A percentile compares a stretch with the other conserved stretches of the same genome.
Evolutionary conservation across 169 alveolate genomes (phyloP).

Genomic region (Blepharisma undulans): DNA sequence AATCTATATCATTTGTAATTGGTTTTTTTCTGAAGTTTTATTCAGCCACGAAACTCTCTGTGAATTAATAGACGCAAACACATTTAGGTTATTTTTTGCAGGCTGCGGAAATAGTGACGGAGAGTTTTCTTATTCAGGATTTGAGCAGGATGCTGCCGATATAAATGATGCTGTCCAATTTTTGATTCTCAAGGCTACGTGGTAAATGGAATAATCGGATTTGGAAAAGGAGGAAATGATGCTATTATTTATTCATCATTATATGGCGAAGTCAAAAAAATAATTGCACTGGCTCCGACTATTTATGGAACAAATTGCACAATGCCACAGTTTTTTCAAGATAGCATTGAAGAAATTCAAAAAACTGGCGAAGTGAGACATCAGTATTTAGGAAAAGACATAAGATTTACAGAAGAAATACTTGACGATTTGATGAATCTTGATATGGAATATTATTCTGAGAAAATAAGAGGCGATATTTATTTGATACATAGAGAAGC

Average conservation of each 20-base stretch:
- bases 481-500: not conserved
- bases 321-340: not conserved
- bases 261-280: not conserved
- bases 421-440: not conserved
- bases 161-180: not conserved
- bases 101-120: slow-evolving; percentile 30
- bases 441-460: not conserved
- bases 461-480: not conserved
- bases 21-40: too few species aligned
- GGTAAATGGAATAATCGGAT: not conserved
- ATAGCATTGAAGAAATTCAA: not conserved
- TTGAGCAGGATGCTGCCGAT: not conserved
- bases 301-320: not conserved
- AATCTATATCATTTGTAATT: too few species aligned
- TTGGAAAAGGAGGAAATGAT: not conserved
- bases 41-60: too few species aligned
- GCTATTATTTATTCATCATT: not conserved
- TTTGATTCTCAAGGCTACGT: not conserved
- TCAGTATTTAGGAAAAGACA: not conserved
- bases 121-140: not conserved
- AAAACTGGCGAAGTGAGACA: not conserved
- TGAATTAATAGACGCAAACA: not conserved
- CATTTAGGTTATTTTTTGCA: not conserved
- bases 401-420: not conserved
- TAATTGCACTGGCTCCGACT: not conserved